Evolutionary conservation across 75 land plant species (phyloP).

Genomic region (Pinus taeda): DNA sequence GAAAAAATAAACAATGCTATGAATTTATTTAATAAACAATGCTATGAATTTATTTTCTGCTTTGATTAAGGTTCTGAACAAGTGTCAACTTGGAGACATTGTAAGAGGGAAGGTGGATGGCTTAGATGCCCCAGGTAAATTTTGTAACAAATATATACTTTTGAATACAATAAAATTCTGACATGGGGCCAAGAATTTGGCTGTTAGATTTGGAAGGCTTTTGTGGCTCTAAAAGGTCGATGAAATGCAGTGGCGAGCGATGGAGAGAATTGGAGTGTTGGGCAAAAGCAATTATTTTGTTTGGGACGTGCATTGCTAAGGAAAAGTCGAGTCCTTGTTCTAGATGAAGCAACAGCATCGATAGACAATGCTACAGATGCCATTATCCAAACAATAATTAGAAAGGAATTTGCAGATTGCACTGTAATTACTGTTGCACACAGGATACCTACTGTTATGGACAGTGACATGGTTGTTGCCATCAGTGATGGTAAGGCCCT

Average conservation of each 20-base stretch:
- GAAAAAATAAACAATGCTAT: too few relatives aligned
- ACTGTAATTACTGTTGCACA: conserved; percentile 49
- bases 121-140: conserved; percentile 9
- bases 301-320: conserved; percentile 28
- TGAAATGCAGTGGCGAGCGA: conserved; percentile 21
- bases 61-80: conserved; percentile 27
- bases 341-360: conserved; percentile 38
- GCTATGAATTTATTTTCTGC: too few relatives aligned
- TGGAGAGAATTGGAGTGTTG: conserved; percentile 37
- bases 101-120: conserved; percentile 17
- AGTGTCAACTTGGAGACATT: conserved; percentile 43
- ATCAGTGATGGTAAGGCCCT: too few relatives aligned
- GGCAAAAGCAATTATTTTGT: conserved; percentile 30
- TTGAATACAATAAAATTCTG: background rate
- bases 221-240: background rate
- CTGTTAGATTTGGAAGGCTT: background rate
- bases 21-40: too few relatives aligned
- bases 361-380: conserved; percentile 28
- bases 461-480: conserved; percentile 27
- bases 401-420: conserved; percentile 25
- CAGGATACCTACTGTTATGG: conserved; percentile 45
- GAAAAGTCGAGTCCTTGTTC: conserved; percentile 26
- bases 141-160: background rate
- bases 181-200: too few relatives aligned
- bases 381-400: conserved; percentile 20